Percentiles rank a stretch among this genome's conserved stretches.
Evolutionary conservation across 495 filamentous ascomycete species (phyloP).

Genomic region (Hamigera avellanea): DNA sequence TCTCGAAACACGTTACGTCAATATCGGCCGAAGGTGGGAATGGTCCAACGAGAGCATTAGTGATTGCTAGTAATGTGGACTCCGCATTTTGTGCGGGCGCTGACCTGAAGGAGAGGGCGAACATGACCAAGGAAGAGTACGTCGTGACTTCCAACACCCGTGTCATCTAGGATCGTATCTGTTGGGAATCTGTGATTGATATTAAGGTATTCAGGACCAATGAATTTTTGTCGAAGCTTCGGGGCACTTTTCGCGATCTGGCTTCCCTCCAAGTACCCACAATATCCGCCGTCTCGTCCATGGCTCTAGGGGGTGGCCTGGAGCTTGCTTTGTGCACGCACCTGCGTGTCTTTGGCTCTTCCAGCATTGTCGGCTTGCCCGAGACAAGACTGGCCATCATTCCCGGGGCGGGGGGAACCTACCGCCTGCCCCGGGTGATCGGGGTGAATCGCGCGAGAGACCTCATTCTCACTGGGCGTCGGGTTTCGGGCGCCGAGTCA

Average conservation of each 20-base stretch:
- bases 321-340: constrained; percentile 81
- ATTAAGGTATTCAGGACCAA: constrained; percentile 41
- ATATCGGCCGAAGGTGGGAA: constrained; percentile 56
- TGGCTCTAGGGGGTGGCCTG: constrained; percentile 83
- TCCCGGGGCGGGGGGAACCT: constrained; percentile 88
- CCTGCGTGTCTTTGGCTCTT: constrained; percentile 70
- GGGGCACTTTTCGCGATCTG: constrained; percentile 56
- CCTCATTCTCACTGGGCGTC: constrained; percentile 72
- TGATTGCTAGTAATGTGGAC: constrained; percentile 69
- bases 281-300: constrained; percentile 67
- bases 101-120: constrained; percentile 77
- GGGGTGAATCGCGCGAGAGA: constrained; percentile 68
- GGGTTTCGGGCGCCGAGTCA: constrained; percentile 67
- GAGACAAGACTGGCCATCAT: constrained; percentile 89
- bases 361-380: constrained; percentile 66
- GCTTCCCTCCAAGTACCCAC: constrained; percentile 72
- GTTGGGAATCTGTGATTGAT: background rate
- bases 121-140: constrained; percentile 60
- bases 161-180: background rate
- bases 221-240: constrained; percentile 64
- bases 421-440: constrained; percentile 66
- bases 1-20: constrained; percentile 55
- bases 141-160: constrained; percentile 2
- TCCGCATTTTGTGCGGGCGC: constrained; percentile 86
- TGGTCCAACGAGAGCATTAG: constrained; percentile 59